These are phyloP conservation scores for Trichophyton schoenleinii DNA, from an alignment of 2,329 filamentous ascomycete genomes.

Conservation along the genomic window DNA sequence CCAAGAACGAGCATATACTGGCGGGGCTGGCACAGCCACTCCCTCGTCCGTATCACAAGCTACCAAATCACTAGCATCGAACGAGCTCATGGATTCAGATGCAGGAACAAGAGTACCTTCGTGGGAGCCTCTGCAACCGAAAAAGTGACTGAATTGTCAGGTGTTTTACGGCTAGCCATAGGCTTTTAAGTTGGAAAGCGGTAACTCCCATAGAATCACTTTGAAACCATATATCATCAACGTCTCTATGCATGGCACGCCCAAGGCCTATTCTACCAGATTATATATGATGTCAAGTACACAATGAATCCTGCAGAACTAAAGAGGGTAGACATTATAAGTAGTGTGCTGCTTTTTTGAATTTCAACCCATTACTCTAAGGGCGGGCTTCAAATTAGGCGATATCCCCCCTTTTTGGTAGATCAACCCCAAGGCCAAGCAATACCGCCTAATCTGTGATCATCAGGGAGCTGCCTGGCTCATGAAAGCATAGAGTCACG, in stretches of 20 bases:
- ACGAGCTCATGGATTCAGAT: conserved; percentile 7
- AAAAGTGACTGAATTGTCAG: neutral
- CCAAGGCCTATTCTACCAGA: neutral
- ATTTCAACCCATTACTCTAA: too few species aligned
- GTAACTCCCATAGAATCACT: neutral
- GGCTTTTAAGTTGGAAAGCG: neutral
- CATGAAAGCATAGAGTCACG: too few species aligned
- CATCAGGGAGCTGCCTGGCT: too few species aligned
- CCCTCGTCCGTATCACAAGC: neutral
- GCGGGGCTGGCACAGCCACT: too few species aligned
- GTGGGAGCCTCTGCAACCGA: conserved; percentile 5
- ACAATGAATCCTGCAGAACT: too few species aligned
- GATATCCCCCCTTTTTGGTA: too few species aligned
- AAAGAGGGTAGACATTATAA: too few species aligned
- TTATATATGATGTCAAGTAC: too few species aligned
- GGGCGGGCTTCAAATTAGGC: too few species aligned
- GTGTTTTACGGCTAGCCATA: neutral
- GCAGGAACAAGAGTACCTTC: neutral
- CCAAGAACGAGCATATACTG: neutral
- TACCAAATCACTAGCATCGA: neutral
- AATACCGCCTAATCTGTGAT: too few species aligned
- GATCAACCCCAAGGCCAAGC: too few species aligned
- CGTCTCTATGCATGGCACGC: neutral
- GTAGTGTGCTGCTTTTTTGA: too few species aligned
- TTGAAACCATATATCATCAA: neutral